Evolutionary conservation across 164 flowering plant species (phyloP).

Genomic region (Akebia trifoliata): DNA sequence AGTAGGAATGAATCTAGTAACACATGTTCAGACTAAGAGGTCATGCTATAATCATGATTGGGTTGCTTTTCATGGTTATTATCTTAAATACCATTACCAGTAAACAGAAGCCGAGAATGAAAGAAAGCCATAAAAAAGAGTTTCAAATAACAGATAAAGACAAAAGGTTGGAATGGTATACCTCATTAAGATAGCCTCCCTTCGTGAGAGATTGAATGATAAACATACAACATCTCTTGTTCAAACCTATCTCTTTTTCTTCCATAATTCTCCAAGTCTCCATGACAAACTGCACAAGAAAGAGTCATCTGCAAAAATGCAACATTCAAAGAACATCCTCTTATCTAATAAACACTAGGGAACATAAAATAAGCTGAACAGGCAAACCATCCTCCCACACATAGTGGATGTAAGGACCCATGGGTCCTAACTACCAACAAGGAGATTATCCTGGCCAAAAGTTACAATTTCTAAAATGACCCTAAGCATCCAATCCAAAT

Average conservation of each 20-base stretch:
- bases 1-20: no score
- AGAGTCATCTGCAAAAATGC: background rate
- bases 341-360: background rate
- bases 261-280: constrained; percentile 72
- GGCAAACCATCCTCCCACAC: no score
- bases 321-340: background rate
- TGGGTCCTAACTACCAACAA: no score
- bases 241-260: constrained; percentile 40
- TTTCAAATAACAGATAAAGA: background rate
- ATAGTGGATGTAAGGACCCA: no score
- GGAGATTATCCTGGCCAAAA: no score
- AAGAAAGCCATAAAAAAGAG: background rate
- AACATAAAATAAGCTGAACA: no score
- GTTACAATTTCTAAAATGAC: no score
- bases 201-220: constrained; percentile 56
- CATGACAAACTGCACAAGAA: constrained; percentile 64
- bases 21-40: no score
- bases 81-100: no score
- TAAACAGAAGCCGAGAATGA: background rate
- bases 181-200: constrained; percentile 83
- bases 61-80: no score
- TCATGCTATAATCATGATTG: no score
- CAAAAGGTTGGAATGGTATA: constrained; percentile 9
- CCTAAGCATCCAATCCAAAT: no score
- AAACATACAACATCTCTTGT: constrained; percentile 34